Base-by-base conservation (phyloP, 441 rosid species). In the Adansonia rubrostipa region DNA sequence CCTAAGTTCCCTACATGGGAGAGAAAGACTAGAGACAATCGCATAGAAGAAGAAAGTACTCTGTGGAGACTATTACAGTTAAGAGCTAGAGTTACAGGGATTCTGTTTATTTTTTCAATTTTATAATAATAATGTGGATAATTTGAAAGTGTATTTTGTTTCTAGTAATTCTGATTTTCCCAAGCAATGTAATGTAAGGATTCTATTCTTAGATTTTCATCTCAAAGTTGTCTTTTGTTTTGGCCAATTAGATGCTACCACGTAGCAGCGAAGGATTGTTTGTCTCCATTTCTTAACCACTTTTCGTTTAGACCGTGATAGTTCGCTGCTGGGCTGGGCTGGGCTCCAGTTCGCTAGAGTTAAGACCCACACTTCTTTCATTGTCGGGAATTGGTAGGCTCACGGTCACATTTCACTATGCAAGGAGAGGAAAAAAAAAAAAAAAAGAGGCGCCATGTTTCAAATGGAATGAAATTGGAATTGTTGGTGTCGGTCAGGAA, bases 1-100 rank as follows among this genome's bases (percentile, higher is more conserved):
- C 77, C 80, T 62, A 78, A 60, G 71, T 10, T 64, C 74, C 36
- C 48, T 20, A 44, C 79, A 67, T 54, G 56, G 70, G 36, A 54
- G 44, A 56, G 66, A 56, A 63, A 67, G 68, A 53, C 40, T 13
- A 20, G n/a, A 51, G 50, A 54, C 19, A 48, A 14, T 28, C 44
- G 14, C 42, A 22, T 53, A 71, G 62, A 71, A 67, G 73, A 60
- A 60, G 65, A 68, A 33, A 62, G 60, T 45, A 62, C n/a, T 8
- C 10, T 15, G 58, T 48, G 70, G 70, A 61, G 70, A 62, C 57
- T 10, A 28, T 11, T 40, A 62, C 69, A 45, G 67, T 61, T 20
- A 61, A 73, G 50, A 40, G 76, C 51, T 40, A 53, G 51, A 74
- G 56, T 60, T 60, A 58, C 63, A 54, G 76, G 57, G 33, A 57